These are phyloP conservation scores for Phytopythium oedochilum DNA, from an alignment of 352 stramenopile species.

Conservation along the genomic window DNA sequence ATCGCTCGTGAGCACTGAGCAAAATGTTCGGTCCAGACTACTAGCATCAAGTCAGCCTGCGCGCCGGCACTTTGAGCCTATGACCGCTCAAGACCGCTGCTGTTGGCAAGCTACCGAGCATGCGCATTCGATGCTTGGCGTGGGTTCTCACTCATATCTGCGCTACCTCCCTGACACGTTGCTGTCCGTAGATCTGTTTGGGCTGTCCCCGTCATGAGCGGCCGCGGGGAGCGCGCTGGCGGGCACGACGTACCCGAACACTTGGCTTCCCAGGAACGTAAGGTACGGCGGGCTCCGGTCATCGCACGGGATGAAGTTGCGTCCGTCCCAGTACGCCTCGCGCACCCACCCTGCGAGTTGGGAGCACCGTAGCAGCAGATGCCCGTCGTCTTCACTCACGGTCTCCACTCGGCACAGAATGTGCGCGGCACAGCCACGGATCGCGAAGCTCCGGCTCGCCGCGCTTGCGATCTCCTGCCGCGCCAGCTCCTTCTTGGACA, in stretches of 20 bases:
- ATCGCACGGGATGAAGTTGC: constrained; percentile 58
- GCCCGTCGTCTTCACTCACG: constrained; percentile 59
- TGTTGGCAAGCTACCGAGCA: too few relatives aligned
- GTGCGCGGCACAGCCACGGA: constrained; percentile 57
- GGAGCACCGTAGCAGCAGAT: constrained; percentile 63
- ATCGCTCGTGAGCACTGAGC: too few relatives aligned
- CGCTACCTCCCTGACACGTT: not conserved
- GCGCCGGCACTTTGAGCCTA: too few relatives aligned
- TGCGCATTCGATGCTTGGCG: too few relatives aligned
- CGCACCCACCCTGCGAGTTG: constrained; percentile 57
- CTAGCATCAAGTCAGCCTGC: too few relatives aligned
- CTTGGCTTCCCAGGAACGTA: constrained; percentile 81
- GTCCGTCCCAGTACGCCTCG: constrained; percentile 74
- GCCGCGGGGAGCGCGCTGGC: too few relatives aligned
- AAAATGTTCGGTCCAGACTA: too few relatives aligned
- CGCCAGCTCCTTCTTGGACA: constrained; percentile 57
- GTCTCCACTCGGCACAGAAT: constrained; percentile 63
- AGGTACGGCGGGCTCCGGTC: constrained; percentile 42
- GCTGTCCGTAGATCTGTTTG: not conserved
- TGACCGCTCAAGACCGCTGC: too few relatives aligned
- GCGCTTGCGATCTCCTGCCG: constrained; percentile 26
- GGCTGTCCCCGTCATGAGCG: too few relatives aligned
- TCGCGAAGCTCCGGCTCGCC: constrained; percentile 26
- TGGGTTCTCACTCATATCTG: too few relatives aligned
- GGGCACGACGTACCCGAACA: constrained; percentile 62